Conservation (phyloP, 192 early-diverging fungal species). For the Chytriomyces sp. region DNA sequence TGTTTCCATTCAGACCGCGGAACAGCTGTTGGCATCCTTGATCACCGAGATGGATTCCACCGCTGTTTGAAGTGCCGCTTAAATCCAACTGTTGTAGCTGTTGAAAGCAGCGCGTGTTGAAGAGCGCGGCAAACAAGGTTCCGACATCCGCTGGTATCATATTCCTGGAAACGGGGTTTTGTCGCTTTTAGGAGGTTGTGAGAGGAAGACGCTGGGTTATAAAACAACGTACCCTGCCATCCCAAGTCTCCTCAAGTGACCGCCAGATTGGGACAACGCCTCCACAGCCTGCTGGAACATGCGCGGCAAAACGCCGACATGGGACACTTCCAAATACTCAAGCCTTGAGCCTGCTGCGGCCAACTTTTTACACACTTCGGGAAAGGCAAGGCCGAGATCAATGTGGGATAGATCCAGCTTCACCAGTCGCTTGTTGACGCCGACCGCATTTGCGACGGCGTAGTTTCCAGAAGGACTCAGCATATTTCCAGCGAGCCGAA, state of each 20-base stretch:
- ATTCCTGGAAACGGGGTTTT: background rate
- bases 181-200: background rate
- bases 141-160: background rate
- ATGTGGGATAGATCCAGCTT: background rate
- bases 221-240: background rate
- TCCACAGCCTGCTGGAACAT: background rate
- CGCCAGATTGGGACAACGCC: too few relatives aligned
- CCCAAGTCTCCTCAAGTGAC: conserved; percentile 1
- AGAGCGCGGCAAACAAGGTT: background rate
- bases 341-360: background rate
- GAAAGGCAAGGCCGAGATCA: conserved; percentile 1
- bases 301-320: background rate
- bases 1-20: background rate
- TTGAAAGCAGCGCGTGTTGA: background rate
- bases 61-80: too few relatives aligned
- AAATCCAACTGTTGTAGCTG: background rate
- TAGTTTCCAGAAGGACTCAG: background rate
- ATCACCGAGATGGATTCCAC: background rate
- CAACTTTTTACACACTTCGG: conserved; percentile 4
- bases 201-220: background rate
- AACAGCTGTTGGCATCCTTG: background rate
- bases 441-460: background rate
- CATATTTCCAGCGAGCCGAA: background rate
- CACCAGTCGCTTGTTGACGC: background rate
- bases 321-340: background rate